Base-by-base conservation (phyloP, 1,139 yeast species). In the Petasospora fabianii region DNA sequence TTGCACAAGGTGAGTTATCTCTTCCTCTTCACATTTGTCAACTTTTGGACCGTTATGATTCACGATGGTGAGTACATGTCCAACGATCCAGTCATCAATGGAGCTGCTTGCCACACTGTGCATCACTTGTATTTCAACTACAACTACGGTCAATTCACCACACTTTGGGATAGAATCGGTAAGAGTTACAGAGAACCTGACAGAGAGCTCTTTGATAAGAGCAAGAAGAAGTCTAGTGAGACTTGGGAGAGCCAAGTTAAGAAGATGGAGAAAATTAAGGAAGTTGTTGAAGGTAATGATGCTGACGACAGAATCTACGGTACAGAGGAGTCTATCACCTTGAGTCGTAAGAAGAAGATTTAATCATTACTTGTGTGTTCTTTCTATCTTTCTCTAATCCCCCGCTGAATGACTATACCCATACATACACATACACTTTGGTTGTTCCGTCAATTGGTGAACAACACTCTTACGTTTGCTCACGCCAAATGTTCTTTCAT, bases 31-130 rank as follows among this genome's bases (percentile, higher is more conserved):
- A 79, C 92, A 0, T 82, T 88, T 65, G 96, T 92, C 52, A 92
- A 94, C 65, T 80, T 92, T 60, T 92, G 98, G 98, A 87, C 98
- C 5, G 96, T 92, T 31, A 83, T 90, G 95, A 92, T 92, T 60
- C 98, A 92, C 64, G 98, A 92, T 61, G 98, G 98, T 48, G 94
- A 88, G 59, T 94, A 88, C 63, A 64, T 92, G 69, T 84, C 96
- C 35, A 84, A 86, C 61, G 95, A 88, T 62, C 96, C 97, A 7
- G 76, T 87, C 43, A 84, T 92, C 49, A 92, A 92, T 63, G 98
- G 98, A 54, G 90, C 97, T 21, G 98, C 98, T 5, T 90, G 97
- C 66, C 98, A 92, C 66, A 90, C 98, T 5, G 80, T 92, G 36
- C 98, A 92, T 65, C 98, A 92, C 60, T 69, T 92, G 57, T 92